phyloP scores from a whole-genome alignment of 176 grass and related monocot genomes.

The Bromus sterilis region DNA sequence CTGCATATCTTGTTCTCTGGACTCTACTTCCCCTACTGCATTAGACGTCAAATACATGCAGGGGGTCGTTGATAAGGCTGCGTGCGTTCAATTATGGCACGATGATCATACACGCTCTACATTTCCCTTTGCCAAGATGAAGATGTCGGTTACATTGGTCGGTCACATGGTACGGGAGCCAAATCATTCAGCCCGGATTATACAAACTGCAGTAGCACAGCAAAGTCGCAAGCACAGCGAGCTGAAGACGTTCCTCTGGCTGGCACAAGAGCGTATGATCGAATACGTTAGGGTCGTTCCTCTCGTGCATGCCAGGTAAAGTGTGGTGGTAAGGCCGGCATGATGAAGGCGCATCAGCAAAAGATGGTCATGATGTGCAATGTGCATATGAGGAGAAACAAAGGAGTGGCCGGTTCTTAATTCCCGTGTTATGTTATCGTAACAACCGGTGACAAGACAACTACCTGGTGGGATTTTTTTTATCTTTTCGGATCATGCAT shows the following conservation, averaged over 20 bases:
- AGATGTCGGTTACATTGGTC: background rate
- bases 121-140: background rate
- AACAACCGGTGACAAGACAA: slow-evolving; percentile 21
- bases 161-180: slow-evolving; percentile 17
- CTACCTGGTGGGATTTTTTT: slow-evolving; percentile 14
- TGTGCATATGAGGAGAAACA: background rate
- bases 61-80: background rate
- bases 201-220: background rate
- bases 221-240: background rate
- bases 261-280: slow-evolving; percentile 5
- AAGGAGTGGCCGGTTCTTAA: background rate
- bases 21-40: background rate
- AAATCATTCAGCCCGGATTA: background rate
- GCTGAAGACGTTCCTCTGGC: slow-evolving; percentile 34
- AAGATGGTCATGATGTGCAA: background rate
- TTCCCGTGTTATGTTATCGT: background rate
- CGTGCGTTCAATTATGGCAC: background rate
- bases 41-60: background rate
- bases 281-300: background rate
- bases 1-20: background rate
- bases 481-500: background rate
- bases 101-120: background rate
- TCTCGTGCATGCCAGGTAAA: slow-evolving; percentile 19
- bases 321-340: slow-evolving; percentile 7
- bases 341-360: background rate